Evolutionary conservation across 2,329 filamentous ascomycete genomes (phyloP).

Genomic region (Aspergillus jensenii): DNA sequence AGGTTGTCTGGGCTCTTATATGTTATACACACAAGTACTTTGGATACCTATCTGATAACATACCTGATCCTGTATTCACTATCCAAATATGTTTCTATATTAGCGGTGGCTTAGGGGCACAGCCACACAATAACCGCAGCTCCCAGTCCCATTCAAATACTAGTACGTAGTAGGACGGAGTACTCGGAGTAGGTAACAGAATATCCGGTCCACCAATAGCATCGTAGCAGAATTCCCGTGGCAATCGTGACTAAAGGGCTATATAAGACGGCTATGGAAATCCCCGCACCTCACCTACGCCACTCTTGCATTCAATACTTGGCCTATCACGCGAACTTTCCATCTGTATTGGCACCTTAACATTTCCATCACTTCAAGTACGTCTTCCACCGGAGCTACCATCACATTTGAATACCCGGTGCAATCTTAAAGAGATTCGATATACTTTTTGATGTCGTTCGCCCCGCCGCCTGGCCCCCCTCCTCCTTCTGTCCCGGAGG

Average conservation of each 20-base stretch:
- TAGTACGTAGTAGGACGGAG: too few relatives aligned
- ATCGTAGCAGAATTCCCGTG: neutral
- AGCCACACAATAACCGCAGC: neutral
- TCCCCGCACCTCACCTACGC: neutral
- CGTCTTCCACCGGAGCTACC: neutral
- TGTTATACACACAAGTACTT: neutral
- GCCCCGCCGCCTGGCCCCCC: conserved; percentile 52
- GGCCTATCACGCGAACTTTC: too few relatives aligned
- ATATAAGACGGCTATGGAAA: neutral
- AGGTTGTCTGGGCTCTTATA: too few relatives aligned
- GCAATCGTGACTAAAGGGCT: neutral
- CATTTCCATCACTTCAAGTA: neutral
- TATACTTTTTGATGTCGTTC: conserved; percentile 32
- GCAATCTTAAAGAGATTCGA: neutral
- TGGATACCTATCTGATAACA: neutral
- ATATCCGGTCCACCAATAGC: conserved; percentile 1
- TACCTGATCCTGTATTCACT: neutral
- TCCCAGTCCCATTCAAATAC: too few relatives aligned
- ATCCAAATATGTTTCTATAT: neutral
- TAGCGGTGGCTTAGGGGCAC: conserved; percentile 10
- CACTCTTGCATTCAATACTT: neutral
- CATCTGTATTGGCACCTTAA: neutral
- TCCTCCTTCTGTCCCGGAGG: conserved; percentile 66
- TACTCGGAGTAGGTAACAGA: too few relatives aligned
- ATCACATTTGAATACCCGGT: neutral